Evolutionary conservation across 805 yeast species (phyloP).

Genomic region (Candida silvicultrix): DNA sequence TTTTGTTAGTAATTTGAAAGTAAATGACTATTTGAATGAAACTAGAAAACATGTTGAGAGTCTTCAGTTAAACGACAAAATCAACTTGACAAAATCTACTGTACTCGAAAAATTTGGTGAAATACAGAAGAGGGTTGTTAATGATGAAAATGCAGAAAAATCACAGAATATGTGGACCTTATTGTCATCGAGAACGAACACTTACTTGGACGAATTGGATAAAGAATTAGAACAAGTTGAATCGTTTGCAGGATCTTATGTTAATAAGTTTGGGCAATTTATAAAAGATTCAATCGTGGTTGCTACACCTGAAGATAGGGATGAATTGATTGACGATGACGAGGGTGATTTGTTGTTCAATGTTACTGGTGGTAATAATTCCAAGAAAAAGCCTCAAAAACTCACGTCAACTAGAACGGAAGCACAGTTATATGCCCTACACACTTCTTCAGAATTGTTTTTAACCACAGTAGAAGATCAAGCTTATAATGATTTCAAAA

Average conservation of each 20-base stretch:
- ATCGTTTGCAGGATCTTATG: slow-evolving; percentile 55
- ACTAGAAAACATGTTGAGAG: slow-evolving; percentile 16
- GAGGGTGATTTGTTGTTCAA: slow-evolving; percentile 37
- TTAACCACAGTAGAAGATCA: slow-evolving; percentile 24
- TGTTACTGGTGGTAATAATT: slow-evolving; percentile 30
- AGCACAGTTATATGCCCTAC: slow-evolving; percentile 51
- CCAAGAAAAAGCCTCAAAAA: slow-evolving; percentile 21
- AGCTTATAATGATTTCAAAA: slow-evolving; percentile 28
- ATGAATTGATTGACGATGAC: slow-evolving; percentile 24
- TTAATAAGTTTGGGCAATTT: slow-evolving; percentile 50
- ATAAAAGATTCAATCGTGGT: slow-evolving; percentile 35
- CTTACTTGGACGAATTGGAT: slow-evolving; percentile 66
- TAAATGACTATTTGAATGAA: slow-evolving; percentile 26
- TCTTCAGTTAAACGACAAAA: slow-evolving; percentile 16
- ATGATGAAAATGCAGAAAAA: slow-evolving; percentile 19
- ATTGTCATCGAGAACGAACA: slow-evolving; percentile 40
- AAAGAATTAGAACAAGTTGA: slow-evolving; percentile 70
- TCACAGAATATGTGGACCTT: slow-evolving; percentile 24
- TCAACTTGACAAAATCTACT: slow-evolving; percentile 2
- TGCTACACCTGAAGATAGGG: slow-evolving; percentile 15
- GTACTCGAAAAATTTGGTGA: slow-evolving; percentile 12
- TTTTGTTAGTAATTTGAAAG: slow-evolving; percentile 28
- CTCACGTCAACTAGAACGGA: slow-evolving; percentile 50
- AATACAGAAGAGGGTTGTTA: slow-evolving; percentile 1
- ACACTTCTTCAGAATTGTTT: slow-evolving; percentile 33